Evolutionary conservation across 495 filamentous ascomycete species (phyloP).

Genomic region (Sordaria brevicollis): DNA sequence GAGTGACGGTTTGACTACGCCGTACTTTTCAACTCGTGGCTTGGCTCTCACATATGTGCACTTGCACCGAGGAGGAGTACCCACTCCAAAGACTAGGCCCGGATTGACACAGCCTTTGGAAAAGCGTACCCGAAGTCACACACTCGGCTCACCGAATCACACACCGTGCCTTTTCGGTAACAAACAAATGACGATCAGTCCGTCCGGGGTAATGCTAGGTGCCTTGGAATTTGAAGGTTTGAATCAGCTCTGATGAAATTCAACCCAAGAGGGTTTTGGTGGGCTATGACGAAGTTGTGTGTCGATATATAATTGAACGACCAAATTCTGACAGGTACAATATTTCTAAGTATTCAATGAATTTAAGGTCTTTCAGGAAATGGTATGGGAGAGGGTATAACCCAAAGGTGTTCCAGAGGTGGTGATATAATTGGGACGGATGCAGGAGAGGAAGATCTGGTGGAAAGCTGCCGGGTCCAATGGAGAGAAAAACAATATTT

Average conservation of each 20-base stretch:
- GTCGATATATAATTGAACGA: not conserved
- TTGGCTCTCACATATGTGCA: not conserved
- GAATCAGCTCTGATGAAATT: not conserved
- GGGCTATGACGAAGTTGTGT: not conserved
- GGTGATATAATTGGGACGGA: slow-evolving; percentile 3
- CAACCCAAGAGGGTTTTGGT: not conserved
- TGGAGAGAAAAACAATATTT: slow-evolving; percentile 1
- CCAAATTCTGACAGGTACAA: not conserved
- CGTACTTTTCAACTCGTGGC: not conserved
- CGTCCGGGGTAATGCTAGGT: not conserved
- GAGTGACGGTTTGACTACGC: not conserved
- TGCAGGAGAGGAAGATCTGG: slow-evolving; percentile 1
- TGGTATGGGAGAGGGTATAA: not conserved
- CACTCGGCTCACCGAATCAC: not conserved
- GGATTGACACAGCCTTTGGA: not conserved
- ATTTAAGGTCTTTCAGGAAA: not conserved
- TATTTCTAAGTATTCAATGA: not conserved
- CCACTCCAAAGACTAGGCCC: not conserved
- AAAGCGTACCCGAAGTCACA: not conserved
- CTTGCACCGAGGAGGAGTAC: not conserved
- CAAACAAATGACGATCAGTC: not conserved
- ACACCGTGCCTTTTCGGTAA: not conserved
- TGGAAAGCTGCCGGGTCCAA: slow-evolving; percentile 8
- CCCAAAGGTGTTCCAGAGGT: not conserved
- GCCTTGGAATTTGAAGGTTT: not conserved